A percentile compares a stretch with the other conserved stretches of the same genome.
Evolutionary conservation across 805 yeast genomes (phyloP).

Genomic region (Isabelozyma pseudorhagii): DNA sequence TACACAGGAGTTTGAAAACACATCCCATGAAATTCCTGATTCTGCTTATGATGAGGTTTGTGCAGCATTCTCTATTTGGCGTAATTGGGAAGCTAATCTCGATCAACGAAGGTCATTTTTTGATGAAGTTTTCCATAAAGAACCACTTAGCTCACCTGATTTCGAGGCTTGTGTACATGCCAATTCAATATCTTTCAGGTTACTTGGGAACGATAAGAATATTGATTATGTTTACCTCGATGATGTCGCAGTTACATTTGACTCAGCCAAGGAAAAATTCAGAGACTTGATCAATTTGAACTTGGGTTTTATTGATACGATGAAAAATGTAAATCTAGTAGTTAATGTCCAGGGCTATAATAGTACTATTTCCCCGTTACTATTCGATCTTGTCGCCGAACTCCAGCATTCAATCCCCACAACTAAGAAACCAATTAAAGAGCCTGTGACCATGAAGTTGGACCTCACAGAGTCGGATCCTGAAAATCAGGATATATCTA

Average conservation of each 20-base stretch:
- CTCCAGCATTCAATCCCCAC: not conserved
- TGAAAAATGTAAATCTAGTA: conserved; percentile 6
- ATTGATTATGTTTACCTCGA: conserved; percentile 14
- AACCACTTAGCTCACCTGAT: not conserved
- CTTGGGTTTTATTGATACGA: conserved; percentile 5
- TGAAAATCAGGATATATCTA: not conserved
- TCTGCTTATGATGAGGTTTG: conserved; percentile 56
- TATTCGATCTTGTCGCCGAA: not conserved
- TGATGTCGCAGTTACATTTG: conserved; percentile 3
- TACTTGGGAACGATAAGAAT: conserved; percentile 1
- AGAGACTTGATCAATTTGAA: conserved; percentile 5
- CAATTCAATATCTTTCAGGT: not conserved
- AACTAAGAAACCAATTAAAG: not conserved
- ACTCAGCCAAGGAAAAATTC: not conserved
- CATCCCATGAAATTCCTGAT: conserved; percentile 28
- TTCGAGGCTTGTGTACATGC: not conserved
- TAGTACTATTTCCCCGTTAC: conserved; percentile 15
- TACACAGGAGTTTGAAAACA: conserved; percentile 28
- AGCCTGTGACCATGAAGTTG: too few species aligned
- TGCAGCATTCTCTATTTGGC: conserved; percentile 69
- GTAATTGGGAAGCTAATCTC: conserved; percentile 81
- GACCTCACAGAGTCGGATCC: not conserved
- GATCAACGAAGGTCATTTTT: conserved; percentile 17
- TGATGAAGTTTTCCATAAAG: conserved; percentile 8
- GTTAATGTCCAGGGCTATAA: conserved; percentile 13